A percentile compares a stretch with the other conserved stretches of the same genome.
Conservation (phyloP, 139 green algal genomes). For the Chlorella vulgaris region DNA sequence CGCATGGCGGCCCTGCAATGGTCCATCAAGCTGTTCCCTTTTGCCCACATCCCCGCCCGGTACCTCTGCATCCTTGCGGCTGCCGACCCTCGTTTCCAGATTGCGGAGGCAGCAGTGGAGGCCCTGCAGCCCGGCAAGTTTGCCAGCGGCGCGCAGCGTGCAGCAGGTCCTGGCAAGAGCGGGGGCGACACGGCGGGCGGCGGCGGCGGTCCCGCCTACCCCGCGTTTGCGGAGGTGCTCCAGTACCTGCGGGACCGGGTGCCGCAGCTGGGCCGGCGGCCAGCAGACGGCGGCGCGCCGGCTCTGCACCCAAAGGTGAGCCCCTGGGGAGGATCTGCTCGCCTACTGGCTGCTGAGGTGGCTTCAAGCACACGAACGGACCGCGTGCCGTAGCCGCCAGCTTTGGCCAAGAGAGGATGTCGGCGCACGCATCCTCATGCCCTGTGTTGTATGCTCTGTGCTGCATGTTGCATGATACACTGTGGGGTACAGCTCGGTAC, state of each 20-base stretch:
- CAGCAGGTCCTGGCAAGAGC: too few relatives aligned
- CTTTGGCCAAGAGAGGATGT: too few relatives aligned
- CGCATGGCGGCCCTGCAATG: constrained; percentile 82
- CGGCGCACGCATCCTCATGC: too few relatives aligned
- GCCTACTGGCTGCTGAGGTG: too few relatives aligned
- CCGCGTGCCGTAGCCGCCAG: too few relatives aligned
- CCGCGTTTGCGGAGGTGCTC: constrained; percentile 34
- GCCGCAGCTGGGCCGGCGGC: constrained; percentile 29
- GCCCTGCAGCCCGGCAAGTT: constrained; percentile 48
- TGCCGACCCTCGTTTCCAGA: constrained; percentile 66
- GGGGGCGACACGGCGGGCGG: not conserved
- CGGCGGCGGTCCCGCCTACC: constrained; percentile 8
- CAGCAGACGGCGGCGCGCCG: constrained; percentile 37
- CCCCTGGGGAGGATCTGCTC: too few relatives aligned
- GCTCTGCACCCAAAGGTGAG: constrained; percentile 43
- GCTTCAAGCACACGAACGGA: too few relatives aligned
- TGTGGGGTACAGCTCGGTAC: too few relatives aligned
- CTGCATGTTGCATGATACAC: too few relatives aligned
- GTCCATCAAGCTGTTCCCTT: constrained; percentile 77
- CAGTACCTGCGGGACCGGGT: constrained; percentile 40
- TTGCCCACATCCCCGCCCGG: constrained; percentile 62
- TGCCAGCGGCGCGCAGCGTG: constrained; percentile 2
- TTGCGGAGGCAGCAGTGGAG: constrained; percentile 46
- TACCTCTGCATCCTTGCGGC: constrained; percentile 65
- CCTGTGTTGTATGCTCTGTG: too few relatives aligned